Evolutionary conservation across 257 asterid species (phyloP).

Genomic region (Gentiana macrophylla): DNA sequence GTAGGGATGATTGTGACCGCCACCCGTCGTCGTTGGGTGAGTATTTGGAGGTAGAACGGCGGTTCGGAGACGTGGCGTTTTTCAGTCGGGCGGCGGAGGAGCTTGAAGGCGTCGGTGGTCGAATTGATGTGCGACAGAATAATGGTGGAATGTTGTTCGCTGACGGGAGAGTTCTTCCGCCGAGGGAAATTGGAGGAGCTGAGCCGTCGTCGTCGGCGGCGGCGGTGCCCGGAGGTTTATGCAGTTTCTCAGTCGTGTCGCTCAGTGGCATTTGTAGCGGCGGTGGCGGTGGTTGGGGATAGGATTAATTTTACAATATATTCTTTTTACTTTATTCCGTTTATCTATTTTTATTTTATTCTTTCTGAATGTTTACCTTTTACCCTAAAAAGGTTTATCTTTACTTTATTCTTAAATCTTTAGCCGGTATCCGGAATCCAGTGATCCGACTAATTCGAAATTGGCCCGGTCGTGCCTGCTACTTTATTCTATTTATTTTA

Average conservation of each 20-base stretch:
- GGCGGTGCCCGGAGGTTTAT: constrained; percentile 20
- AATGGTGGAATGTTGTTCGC: constrained; percentile 67
- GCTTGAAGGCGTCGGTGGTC: constrained; percentile 46
- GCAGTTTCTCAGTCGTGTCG: constrained; percentile 53
- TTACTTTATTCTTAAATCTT: background rate
- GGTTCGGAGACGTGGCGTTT: constrained; percentile 46
- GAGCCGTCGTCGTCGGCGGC: constrained; percentile 17
- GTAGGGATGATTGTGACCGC: constrained; percentile 56
- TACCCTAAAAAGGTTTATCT: background rate
- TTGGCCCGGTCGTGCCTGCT: too few species aligned
- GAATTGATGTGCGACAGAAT: constrained; percentile 25
- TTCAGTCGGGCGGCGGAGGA: constrained; percentile 42
- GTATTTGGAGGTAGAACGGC: constrained; percentile 78
- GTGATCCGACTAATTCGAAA: too few species aligned
- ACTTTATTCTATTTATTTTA: too few species aligned
- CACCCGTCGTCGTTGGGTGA: constrained; percentile 74
- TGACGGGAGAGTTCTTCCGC: constrained; percentile 82
- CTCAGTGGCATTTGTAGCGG: constrained; percentile 37
- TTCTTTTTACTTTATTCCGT: background rate
- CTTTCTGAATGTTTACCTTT: constrained; percentile 1
- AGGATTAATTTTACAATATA: constrained; percentile 1
- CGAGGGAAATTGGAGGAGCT: constrained; percentile 40
- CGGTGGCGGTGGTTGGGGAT: constrained; percentile 35
- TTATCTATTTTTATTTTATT: constrained; percentile 4
- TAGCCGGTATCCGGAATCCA: too few species aligned